Base-by-base conservation (phyloP, 2,329 filamentous ascomycete genomes). In the Ophiostoma sp. region DNA sequence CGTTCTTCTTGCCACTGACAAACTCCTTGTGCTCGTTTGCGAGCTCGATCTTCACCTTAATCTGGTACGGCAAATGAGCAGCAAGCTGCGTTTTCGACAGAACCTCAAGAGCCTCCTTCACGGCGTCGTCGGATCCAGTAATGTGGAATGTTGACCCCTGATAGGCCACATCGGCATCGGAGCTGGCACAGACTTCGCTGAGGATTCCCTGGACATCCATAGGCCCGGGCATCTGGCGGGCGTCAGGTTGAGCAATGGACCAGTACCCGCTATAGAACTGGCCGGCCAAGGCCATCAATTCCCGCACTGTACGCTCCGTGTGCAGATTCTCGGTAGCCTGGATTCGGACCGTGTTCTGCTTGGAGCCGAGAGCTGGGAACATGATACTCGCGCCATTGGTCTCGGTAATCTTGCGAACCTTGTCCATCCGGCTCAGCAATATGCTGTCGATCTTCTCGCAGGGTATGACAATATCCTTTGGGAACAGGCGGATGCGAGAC, bases 11-110 rank as follows among this genome's bases (percentile, higher is more conserved):
- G 75, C 95, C 95, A 75, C 94, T 97, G 71, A 99, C 95, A 78
- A 99, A 99, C 78, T 99, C 95, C 80, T 99, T 99, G 83, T 99
- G 95, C 82, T 99, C 95, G 77, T 98, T 98, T 77, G 95, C 95
- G 70, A 99, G 89, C 83, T 99, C 95, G 73, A 99, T 96, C 84
- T 98, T 98, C 77, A 99, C 94, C 70, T 94, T 89, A 78, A 99
- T 96, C 78, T 96, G 94, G 77, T 96, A 96, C 74, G 92, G 91
- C 60, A 91, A 89, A 75, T 93, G 90, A 74, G 90, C 90, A 72
- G 96, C 92, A 76, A 97, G 96, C 60, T 91, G 90, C 74, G 97
- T 91, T 74, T 96, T 91, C 70, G 94, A 92, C 76, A 99, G 93
- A 70, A 98, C 94, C 79, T 89, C 91, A 82, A 99, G 87, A n/a